Percentiles rank a stretch among this genome's conserved stretches.
Conservation (phyloP, 2,329 filamentous ascomycete genomes). For the Aspergillus sergii region DNA sequence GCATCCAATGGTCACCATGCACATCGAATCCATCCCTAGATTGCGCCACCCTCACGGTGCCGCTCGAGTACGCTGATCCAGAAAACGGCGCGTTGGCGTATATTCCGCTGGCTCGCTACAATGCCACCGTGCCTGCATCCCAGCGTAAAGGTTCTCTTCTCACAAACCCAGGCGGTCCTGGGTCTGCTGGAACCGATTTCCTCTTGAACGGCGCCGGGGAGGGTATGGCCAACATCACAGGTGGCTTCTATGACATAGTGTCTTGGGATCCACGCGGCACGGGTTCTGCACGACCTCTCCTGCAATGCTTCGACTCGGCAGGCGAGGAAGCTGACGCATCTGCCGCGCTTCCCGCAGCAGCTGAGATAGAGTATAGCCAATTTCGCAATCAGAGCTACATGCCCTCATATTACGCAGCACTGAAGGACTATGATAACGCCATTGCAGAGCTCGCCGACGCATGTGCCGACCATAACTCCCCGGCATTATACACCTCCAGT, state of each 20-base stretch:
- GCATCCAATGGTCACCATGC: constrained; percentile 9
- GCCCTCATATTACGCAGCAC: not conserved
- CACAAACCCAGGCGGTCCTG: not conserved
- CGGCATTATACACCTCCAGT: constrained; percentile 8
- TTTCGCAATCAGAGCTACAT: constrained; percentile 7
- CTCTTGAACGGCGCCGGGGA: not conserved
- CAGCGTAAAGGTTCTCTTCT: not conserved
- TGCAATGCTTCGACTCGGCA: constrained; percentile 2
- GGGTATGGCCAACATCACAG: not conserved
- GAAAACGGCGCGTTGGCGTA: not conserved
- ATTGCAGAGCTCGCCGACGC: not conserved
- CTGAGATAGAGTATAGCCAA: constrained; percentile 9
- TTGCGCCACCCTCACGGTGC: constrained; percentile 9
- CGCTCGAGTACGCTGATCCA: constrained; percentile 11
- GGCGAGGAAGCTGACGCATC: constrained; percentile 2
- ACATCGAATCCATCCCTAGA: constrained; percentile 2
- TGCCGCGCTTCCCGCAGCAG: not conserved
- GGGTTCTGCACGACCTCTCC: not conserved
- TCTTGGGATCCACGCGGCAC: constrained; percentile 12
- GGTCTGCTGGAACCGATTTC: not conserved
- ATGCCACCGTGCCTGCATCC: not conserved
- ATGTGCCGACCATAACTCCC: not conserved
- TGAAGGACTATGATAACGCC: constrained; percentile 1
- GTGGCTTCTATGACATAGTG: constrained; percentile 8
- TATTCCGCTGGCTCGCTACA: not conserved